Evolutionary conservation across 345 rosid species (phyloP), one percentile per base, ranked within the genome.

Genomic region (Noccaea bulbosa): DNA sequence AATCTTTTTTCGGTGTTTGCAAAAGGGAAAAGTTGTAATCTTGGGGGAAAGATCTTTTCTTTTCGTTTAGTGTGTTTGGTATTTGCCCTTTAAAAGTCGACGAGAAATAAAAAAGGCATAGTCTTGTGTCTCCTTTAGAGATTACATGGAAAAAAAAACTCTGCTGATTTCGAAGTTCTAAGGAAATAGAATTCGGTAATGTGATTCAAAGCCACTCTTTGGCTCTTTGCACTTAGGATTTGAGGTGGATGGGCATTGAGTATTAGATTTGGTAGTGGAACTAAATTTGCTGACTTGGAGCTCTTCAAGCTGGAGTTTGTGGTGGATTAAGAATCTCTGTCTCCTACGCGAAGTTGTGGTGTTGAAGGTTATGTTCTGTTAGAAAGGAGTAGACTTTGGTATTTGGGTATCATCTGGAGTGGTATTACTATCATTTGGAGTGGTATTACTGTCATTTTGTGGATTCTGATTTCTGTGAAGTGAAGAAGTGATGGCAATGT

Each of bases 401-500:
- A 22, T 37, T 15, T 57, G 11, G 17, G 51, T 20, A 22, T 52
- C 5, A 68, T 20, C 10, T 46, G 53, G 56, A 45, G 14, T 64
- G 67, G 17, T 55, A 17, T 17, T 17, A 17, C 20, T 17, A 12
- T 52, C 4, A 68, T 20, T 6, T 45, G 53, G 56, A 45, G 15
- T 64, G 70, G 27, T 55, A 12, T 46, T 48, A 69, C 4, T 0
- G 77, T 47, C 51, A 34, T 22, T 40, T 46, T 65, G 67, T 76
- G 46, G 78, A 68, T 47, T 60, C n/a, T n/a, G n/a, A n/a, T n/a
- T n/a, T n/a, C 82, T 59, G 77, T 65, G 60, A 34, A 48, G 62
- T 52, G 60, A 61, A 35, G 53, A 54, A 39, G 76, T 60, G 7
- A 86, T 92, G 98, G 86, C 97, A 81, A 88, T 87, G 90, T 80